Percentiles rank a stretch among this genome's conserved stretches.
phyloP scores from a whole-genome alignment of 768 basidiomycete genomes.

The Omphalotus guepiniiformis region DNA sequence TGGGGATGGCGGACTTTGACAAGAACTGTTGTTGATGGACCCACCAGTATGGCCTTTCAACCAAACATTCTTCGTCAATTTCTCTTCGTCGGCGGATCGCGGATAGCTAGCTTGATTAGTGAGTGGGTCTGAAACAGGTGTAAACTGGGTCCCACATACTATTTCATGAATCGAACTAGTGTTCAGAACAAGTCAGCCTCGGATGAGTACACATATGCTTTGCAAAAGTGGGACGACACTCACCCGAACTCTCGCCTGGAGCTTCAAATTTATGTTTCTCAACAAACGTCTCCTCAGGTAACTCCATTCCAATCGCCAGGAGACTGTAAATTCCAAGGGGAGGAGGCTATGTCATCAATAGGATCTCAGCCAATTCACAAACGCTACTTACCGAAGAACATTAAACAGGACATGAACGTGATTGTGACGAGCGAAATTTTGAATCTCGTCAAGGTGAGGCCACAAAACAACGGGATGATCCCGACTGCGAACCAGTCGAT shows the following conservation, averaged over 20 bases:
- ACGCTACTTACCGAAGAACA: conserved; percentile 38
- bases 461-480: conserved; percentile 46
- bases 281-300: conserved; percentile 49
- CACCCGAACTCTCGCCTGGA: conserved; percentile 40
- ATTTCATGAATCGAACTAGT: conserved; percentile 8
- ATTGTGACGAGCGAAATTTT: conserved; percentile 44
- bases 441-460: conserved; percentile 50
- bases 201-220: too few species aligned
- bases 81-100: conserved; percentile 37
- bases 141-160: neutral
- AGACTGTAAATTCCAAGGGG: conserved; percentile 28
- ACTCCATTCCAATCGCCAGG: conserved; percentile 47
- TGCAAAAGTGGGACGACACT: conserved; percentile 1
- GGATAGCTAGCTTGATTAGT: conserved; percentile 51
- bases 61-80: conserved; percentile 42
- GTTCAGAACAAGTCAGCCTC: too few species aligned
- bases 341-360: neutral
- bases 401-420: conserved; percentile 50
- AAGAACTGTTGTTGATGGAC: neutral
- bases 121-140: conserved; percentile 30
- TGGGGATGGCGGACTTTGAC: too few species aligned
- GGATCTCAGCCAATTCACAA: neutral
- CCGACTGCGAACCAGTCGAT: conserved; percentile 42
- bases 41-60: conserved; percentile 44
- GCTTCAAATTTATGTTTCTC: conserved; percentile 42